Conservation (phyloP, 2,329 filamentous ascomycete genomes). For the Raffaelea ambrosiae region DNA sequence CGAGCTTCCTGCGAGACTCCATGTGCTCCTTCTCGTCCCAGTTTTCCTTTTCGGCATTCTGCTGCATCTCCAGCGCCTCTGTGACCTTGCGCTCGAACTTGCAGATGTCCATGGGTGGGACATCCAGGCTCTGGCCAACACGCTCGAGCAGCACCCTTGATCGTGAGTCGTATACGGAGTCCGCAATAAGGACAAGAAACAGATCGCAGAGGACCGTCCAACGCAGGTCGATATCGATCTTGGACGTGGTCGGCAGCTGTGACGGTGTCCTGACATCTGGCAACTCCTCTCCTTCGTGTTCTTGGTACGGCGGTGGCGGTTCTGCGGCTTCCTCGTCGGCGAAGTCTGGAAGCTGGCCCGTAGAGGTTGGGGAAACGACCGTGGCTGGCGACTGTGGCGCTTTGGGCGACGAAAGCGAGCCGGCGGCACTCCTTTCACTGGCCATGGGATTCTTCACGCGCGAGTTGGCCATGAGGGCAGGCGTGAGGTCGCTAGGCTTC, state of each 20-base stretch:
- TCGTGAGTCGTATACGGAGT: slow-evolving; percentile 84
- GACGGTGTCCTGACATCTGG: slow-evolving; percentile 75
- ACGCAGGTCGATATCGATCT: slow-evolving; percentile 88
- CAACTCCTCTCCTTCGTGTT: slow-evolving; percentile 59
- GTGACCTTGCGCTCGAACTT: slow-evolving; percentile 96
- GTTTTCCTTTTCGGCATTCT: slow-evolving; percentile 86
- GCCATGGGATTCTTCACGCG: slow-evolving; percentile 89
- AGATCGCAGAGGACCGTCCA: slow-evolving; percentile 97
- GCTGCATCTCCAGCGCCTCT: slow-evolving; percentile 95
- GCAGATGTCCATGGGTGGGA: slow-evolving; percentile 88
- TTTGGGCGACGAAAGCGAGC: slow-evolving; percentile 1
- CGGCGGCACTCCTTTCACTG: slow-evolving; percentile 23
- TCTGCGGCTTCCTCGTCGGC: slow-evolving; percentile 37
- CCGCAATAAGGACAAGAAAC: slow-evolving; percentile 92
- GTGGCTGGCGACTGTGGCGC: not conserved
- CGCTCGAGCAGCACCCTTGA: slow-evolving; percentile 77
- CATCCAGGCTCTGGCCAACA: slow-evolving; percentile 70
- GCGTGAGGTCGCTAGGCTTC: slow-evolving; percentile 71
- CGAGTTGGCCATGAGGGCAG: slow-evolving; percentile 82
- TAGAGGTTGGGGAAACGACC: not conserved
- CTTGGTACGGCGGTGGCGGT: slow-evolving; percentile 51
- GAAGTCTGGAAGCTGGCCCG: slow-evolving; percentile 13
- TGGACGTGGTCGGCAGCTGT: slow-evolving; percentile 70
- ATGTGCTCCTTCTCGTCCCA: slow-evolving; percentile 98
- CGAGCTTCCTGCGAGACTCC: slow-evolving; percentile 72